Conservation (phyloP, 495 filamentous ascomycete species). For the Aspergillus campestris region DNA sequence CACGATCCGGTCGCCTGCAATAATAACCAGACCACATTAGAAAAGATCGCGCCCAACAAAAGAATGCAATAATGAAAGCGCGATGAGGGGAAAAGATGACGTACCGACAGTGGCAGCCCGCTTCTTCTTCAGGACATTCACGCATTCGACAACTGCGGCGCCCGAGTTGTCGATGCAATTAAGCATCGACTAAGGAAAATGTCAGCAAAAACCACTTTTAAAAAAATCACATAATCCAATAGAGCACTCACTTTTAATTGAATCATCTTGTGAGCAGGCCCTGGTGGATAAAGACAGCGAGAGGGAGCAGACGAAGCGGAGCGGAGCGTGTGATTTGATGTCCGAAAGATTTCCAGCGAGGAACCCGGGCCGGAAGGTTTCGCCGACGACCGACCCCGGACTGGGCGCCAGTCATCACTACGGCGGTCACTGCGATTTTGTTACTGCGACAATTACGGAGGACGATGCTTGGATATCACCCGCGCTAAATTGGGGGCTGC, state of each 20-base stretch:
- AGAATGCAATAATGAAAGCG: conserved; percentile 2
- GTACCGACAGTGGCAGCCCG: conserved; percentile 82
- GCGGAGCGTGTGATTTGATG: neutral
- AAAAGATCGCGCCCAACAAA: neutral
- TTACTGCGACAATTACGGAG: no score
- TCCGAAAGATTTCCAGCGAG: conserved; percentile 18
- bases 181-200: conserved; percentile 68
- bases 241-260: conserved; percentile 77
- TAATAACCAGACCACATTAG: no score
- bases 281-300: conserved; percentile 1
- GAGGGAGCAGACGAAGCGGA: conserved; percentile 5
- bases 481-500: no score
- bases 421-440: no score
- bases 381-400: conserved; percentile 20
- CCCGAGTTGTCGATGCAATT: conserved; percentile 99
- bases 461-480: no score
- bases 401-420: neutral
- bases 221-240: neutral
- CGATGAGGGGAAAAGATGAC: conserved; percentile 6
- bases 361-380: conserved; percentile 14
- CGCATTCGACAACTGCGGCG: conserved; percentile 94
- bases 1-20: conserved; percentile 85
- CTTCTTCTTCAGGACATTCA: conserved; percentile 85
- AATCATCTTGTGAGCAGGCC: conserved; percentile 66
- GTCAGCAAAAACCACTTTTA: conserved; percentile 2